Evolutionary conservation across 202 grass and related monocot genomes (phyloP).

Genomic region (Carex sylvatica): DNA sequence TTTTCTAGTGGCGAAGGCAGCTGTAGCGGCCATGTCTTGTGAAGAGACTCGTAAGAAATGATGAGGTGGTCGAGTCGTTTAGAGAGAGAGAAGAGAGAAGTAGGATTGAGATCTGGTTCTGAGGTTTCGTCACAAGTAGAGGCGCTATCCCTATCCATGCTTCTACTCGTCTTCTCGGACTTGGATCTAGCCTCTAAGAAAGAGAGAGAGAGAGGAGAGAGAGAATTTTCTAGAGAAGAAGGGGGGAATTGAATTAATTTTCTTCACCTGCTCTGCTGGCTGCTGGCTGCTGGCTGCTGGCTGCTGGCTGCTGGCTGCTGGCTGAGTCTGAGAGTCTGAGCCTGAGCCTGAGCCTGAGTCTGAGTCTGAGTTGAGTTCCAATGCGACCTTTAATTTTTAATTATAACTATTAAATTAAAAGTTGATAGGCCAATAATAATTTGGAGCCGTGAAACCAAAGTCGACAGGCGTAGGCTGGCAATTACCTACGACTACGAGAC

Average conservation of each 20-base stretch:
- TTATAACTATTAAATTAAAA: background rate
- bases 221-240: background rate
- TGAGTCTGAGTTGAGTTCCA: too few species aligned
- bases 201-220: background rate
- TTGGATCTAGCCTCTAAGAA: too few species aligned
- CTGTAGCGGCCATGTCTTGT: slow-evolving; percentile 48
- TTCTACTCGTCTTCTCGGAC: slow-evolving; percentile 13
- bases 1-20: slow-evolving; percentile 40
- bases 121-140: slow-evolving; percentile 61
- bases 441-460: too few species aligned
- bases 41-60: slow-evolving; percentile 51
- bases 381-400: background rate
- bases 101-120: slow-evolving; percentile 33
- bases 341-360: too few species aligned
- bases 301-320: too few species aligned
- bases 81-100: slow-evolving; percentile 25
- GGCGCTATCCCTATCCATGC: slow-evolving; percentile 46
- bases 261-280: too few species aligned
- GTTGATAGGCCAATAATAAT: too few species aligned
- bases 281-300: too few species aligned
- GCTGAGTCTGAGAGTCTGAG: too few species aligned
- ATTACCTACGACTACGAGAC: too few species aligned
- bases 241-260: background rate
- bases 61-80: slow-evolving; percentile 63
- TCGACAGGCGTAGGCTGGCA: too few species aligned